Evolutionary conservation across 208 protist species (phyloP).

Genomic region (Crithidia sp.): DNA sequence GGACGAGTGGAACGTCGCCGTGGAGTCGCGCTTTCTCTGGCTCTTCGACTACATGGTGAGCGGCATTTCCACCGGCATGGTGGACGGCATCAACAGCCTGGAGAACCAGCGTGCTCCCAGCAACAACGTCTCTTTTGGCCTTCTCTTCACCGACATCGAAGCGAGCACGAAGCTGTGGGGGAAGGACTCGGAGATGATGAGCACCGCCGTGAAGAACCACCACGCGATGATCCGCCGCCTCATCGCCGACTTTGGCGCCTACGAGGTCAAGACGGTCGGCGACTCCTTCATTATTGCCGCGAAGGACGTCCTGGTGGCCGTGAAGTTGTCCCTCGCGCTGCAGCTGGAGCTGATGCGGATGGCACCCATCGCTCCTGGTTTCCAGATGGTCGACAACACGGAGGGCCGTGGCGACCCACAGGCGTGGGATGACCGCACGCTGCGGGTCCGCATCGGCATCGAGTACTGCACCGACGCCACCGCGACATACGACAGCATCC

Average conservation of each 20-base stretch:
- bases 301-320: slow-evolving; percentile 57
- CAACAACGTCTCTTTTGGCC: slow-evolving; percentile 48
- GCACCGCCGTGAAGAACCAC: slow-evolving; percentile 65
- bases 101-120: slow-evolving; percentile 50
- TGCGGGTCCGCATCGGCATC: slow-evolving; percentile 72
- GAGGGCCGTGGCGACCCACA: slow-evolving; percentile 53
- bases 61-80: slow-evolving; percentile 55
- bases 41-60: slow-evolving; percentile 56
- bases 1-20: slow-evolving; percentile 74
- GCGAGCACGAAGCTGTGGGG: slow-evolving; percentile 82
- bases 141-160: slow-evolving; percentile 87
- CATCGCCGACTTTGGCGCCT: slow-evolving; percentile 70
- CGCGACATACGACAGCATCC: slow-evolving; percentile 66
- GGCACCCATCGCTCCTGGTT: slow-evolving; percentile 59
- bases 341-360: slow-evolving; percentile 81
- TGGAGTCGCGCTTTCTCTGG: slow-evolving; percentile 65
- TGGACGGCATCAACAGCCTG: slow-evolving; percentile 45
- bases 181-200: slow-evolving; percentile 65
- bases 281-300: slow-evolving; percentile 89
- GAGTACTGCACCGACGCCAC: slow-evolving; percentile 78
- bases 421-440: slow-evolving; percentile 42
- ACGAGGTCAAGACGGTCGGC: slow-evolving; percentile 86
- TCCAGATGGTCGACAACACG: slow-evolving; percentile 62
- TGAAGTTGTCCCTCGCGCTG: slow-evolving; percentile 72
- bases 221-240: slow-evolving; percentile 64